Base-by-base conservation (phyloP, 78 protist genomes). In the Diacronema lutheri region DNA sequence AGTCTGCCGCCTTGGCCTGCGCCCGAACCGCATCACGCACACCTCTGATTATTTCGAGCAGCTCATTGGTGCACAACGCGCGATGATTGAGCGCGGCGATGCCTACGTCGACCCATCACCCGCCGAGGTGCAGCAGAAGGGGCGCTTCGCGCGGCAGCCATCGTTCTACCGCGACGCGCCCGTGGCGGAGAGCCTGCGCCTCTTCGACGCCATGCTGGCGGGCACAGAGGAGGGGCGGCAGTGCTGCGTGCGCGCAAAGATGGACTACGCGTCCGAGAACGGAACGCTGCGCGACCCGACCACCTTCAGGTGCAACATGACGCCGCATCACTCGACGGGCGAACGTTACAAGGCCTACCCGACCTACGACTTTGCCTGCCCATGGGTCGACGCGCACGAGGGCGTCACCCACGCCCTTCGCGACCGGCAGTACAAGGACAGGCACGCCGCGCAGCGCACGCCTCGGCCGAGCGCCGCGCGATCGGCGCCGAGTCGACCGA, bases 301-400 rank as follows among this genome's bases (percentile, higher is more conserved):
- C 38, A 21, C 96, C 60, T 98, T 90, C 90, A 95, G 99, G 35
- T 85, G 83, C 89, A 86, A 73, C 77, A 37, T 14, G 35, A 38
- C 25, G 50, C 82, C 82, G 61, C 82, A 76, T 66, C 31, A 3
- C 31, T 29, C 0, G 14, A 76, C 82, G 33, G 40, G 40, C 50
- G 44, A n/a, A 41, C 55, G 56, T 64, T 76, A 71, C 78, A 71
- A 71, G 56, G 88, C 65, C 38, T 98, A 97, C 86, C 99, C 99
- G 69, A 94, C 97, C 29, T 98, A 98, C 93, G 99, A 98, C 86
- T 93, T 98, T 60, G 97, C 98, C 13, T 96, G 98, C 87, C 99
- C 99, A 13, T 93, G 97, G 71, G 98, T 97, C 31, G 99, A 98
- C 85, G 44, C 92, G 19, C 14, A 85, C 71, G 99, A 97, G 84